Evolutionary conservation across 441 rosid genomes (phyloP).

Genomic region (Lepidium campestre): DNA sequence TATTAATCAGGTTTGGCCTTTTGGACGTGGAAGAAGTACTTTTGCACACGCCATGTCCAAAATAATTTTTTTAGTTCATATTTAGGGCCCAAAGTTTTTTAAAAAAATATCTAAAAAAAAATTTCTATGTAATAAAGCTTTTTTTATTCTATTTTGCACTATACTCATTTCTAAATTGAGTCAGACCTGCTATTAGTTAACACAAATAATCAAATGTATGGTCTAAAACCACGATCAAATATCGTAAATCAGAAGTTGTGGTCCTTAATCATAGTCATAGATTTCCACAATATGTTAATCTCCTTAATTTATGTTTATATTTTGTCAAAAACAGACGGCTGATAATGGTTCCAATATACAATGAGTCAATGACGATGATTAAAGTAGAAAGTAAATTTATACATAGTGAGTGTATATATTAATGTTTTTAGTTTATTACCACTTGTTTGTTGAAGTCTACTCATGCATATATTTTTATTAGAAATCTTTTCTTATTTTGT

Average conservation of each 20-base stretch:
- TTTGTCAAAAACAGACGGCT: background rate
- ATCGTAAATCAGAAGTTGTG: conserved; percentile 11
- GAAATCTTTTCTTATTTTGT: too few species aligned
- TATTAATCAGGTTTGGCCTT: too few species aligned
- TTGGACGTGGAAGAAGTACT: too few species aligned
- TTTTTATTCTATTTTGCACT: too few species aligned
- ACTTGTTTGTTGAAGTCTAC: background rate
- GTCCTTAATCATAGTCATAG: conserved; percentile 8
- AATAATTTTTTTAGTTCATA: too few species aligned
- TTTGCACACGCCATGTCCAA: too few species aligned
- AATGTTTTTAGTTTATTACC: background rate
- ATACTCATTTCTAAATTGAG: too few species aligned
- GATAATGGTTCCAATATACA: conserved; percentile 3
- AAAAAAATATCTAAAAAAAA: too few species aligned
- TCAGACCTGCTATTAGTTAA: background rate
- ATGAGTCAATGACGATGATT: background rate
- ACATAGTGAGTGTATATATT: background rate
- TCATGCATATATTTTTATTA: background rate
- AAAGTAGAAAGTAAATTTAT: background rate
- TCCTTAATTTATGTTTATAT: background rate
- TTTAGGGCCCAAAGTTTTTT: too few species aligned
- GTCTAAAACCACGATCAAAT: background rate
- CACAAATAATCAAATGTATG: conserved; percentile 1
- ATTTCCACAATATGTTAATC: background rate
- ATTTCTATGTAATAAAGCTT: too few species aligned